Evolutionary conservation across 148 eudicot genomes (phyloP).

Genomic region (Arctostaphylos glauca): DNA sequence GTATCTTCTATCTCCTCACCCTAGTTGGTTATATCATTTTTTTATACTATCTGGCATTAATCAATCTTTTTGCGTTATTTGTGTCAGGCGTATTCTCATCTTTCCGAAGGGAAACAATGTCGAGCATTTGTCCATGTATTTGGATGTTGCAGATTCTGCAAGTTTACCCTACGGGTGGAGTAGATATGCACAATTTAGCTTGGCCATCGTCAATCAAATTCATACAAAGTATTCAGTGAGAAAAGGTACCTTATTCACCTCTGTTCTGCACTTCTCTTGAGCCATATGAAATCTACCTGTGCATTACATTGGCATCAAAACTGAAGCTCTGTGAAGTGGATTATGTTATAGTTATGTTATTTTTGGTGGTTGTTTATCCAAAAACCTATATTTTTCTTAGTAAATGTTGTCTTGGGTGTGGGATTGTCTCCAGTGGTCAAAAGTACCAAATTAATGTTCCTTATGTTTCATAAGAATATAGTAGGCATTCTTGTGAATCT

Average conservation of each 20-base stretch:
- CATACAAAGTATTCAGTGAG: constrained; percentile 66
- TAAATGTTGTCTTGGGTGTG: neutral
- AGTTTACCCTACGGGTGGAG: constrained; percentile 96
- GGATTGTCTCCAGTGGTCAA: neutral
- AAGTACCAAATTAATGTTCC: neutral
- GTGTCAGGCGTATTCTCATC: constrained; percentile 80
- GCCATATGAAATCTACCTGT: neutral
- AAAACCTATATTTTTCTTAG: neutral
- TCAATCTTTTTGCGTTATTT: constrained; percentile 9
- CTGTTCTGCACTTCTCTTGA: neutral
- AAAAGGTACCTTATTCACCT: constrained; percentile 50
- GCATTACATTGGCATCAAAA: neutral
- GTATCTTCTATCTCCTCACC: constrained; percentile 28
- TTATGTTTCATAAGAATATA: neutral
- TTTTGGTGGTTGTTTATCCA: neutral
- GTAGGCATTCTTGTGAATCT: neutral
- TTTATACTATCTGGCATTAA: constrained; percentile 8
- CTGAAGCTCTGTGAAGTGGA: neutral
- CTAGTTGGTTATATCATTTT: neutral
- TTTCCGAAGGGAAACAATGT: constrained; percentile 96
- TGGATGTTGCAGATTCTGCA: constrained; percentile 87
- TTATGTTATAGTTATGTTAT: neutral
- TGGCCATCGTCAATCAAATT: constrained; percentile 76
- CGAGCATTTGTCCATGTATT: constrained; percentile 83
- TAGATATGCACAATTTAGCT: constrained; percentile 88